Conservation (phyloP, 2,329 filamentous ascomycete species). For the Fusarium pininemorale region DNA sequence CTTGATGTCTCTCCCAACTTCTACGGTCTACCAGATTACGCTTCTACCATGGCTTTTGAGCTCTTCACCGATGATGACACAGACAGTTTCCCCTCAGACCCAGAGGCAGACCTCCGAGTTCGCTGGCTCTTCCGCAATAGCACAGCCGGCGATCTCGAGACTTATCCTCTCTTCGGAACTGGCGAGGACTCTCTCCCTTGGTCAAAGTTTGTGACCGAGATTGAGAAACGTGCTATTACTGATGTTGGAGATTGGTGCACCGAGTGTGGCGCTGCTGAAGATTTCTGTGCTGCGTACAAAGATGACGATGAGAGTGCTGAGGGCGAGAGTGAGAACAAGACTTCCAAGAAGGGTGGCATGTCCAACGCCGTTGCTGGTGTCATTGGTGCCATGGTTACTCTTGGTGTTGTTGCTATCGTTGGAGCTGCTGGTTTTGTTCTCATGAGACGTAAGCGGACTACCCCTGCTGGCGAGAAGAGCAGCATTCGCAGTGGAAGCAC, state of each 20-base stretch:
- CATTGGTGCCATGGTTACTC: slow-evolving; percentile 47
- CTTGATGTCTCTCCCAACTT: slow-evolving; percentile 43
- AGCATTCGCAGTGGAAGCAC: slow-evolving; percentile 27
- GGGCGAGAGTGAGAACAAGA: background rate
- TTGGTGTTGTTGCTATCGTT: slow-evolving; percentile 40
- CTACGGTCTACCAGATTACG: slow-evolving; percentile 48
- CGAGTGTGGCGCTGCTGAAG: slow-evolving; percentile 39
- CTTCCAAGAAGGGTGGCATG: slow-evolving; percentile 33
- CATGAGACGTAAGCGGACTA: slow-evolving; percentile 33
- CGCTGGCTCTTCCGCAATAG: slow-evolving; percentile 50
- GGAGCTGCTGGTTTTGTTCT: slow-evolving; percentile 35
- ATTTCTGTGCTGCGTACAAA: slow-evolving; percentile 47
- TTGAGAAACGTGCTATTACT: slow-evolving; percentile 42
- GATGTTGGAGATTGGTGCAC: slow-evolving; percentile 46
- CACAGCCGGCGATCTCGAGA: slow-evolving; percentile 41
- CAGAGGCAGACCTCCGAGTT: slow-evolving; percentile 42
- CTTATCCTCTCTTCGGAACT: slow-evolving; percentile 45
- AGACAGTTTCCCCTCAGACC: slow-evolving; percentile 40
- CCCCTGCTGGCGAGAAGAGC: background rate
- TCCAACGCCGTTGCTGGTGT: slow-evolving; percentile 48
- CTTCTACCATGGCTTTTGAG: slow-evolving; percentile 50
- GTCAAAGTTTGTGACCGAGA: slow-evolving; percentile 42
- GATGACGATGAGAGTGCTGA: slow-evolving; percentile 17
- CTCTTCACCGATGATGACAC: slow-evolving; percentile 40
- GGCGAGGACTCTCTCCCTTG: slow-evolving; percentile 43